phyloP scores from a whole-genome alignment of 2,329 filamentous ascomycete genomes.

The Teratosphaeria pseudoeucalypti region DNA sequence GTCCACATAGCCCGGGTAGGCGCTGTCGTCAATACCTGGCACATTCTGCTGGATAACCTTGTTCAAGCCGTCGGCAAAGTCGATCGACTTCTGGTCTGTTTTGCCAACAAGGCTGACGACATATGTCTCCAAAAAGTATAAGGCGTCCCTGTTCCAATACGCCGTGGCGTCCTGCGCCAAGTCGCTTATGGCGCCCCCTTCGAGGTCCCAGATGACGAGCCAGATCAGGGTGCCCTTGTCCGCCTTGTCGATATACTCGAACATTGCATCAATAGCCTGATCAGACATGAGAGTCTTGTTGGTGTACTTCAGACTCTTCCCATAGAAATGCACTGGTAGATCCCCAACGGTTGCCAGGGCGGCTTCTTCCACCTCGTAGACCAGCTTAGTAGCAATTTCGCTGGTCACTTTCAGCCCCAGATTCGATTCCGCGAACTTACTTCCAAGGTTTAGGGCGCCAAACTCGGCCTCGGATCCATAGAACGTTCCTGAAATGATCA shows the following conservation, averaged over 20 bases:
- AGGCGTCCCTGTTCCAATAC: slow-evolving; percentile 13
- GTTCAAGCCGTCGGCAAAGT: slow-evolving; percentile 1
- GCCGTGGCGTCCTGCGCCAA: slow-evolving; percentile 9
- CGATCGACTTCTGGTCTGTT: slow-evolving; percentile 3
- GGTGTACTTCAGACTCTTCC: slow-evolving; percentile 9
- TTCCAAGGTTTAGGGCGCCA: slow-evolving; percentile 6
- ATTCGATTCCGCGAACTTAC: not conserved
- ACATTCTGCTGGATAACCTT: not conserved
- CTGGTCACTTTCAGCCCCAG: not conserved
- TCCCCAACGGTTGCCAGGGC: slow-evolving; percentile 7
- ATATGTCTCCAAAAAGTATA: slow-evolving; percentile 12
- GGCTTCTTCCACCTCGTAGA: slow-evolving; percentile 4
- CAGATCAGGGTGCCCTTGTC: slow-evolving; percentile 8
- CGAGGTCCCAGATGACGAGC: slow-evolving; percentile 13
- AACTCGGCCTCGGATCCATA: slow-evolving; percentile 9
- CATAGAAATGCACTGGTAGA: slow-evolving; percentile 14
- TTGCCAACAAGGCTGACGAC: slow-evolving; percentile 7
- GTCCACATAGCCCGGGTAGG: slow-evolving; percentile 15
- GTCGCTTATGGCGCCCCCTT: slow-evolving; percentile 10
- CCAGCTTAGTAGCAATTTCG: not conserved
- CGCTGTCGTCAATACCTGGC: slow-evolving; percentile 7
- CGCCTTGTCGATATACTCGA: slow-evolving; percentile 11
- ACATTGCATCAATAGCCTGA: slow-evolving; percentile 10
- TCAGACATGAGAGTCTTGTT: slow-evolving; percentile 6
- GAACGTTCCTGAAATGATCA: slow-evolving; percentile 11